Conservation (phyloP, 495 filamentous ascomycete genomes). For the Hypoxylon fuscum region DNA sequence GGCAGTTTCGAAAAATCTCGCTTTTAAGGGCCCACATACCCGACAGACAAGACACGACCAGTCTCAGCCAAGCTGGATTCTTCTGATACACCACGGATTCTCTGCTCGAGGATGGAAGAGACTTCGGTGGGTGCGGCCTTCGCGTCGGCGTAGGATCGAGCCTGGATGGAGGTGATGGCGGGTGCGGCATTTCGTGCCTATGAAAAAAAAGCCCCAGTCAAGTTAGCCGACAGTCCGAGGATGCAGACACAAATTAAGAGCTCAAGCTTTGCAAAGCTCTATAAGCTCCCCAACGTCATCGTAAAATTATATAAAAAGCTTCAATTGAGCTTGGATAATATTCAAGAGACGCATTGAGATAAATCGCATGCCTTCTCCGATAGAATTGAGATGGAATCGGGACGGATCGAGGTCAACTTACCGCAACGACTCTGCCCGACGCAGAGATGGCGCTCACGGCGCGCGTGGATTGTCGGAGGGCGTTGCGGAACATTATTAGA, state of each 20-base stretch:
- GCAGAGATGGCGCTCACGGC: conserved; percentile 92
- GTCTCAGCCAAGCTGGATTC: conserved; percentile 97
- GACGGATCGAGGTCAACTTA: conserved; percentile 70
- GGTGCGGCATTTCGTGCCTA: conserved; percentile 89
- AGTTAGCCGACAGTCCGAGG: conserved; percentile 60
- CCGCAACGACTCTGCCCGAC: conserved; percentile 85
- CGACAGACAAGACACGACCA: conserved; percentile 97
- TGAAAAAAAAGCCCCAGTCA: conserved; percentile 50
- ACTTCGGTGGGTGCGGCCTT: conserved; percentile 98
- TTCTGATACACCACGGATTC: conserved; percentile 97
- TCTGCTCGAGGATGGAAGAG: conserved; percentile 98
- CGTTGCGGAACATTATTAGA: conserved; percentile 94
- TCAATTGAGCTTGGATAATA: conserved; percentile 57
- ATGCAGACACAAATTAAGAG: conserved; percentile 23
- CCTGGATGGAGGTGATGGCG: conserved; percentile 77
- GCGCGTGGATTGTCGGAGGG: conserved; percentile 93
- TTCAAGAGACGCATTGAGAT: conserved; percentile 44
- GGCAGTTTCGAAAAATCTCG: conserved; percentile 42
- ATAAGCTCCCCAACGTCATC: conserved; percentile 44
- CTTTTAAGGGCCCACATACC: conserved; percentile 76
- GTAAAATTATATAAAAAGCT: conserved; percentile 42
- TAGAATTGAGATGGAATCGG: conserved; percentile 52
- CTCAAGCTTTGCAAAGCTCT: conserved; percentile 45
- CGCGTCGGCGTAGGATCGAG: conserved; percentile 92
- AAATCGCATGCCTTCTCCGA: conserved; percentile 43